Base-by-base conservation (phyloP, 1,284 basidiomycete genomes). In the Phylloporus gajari region DNA sequence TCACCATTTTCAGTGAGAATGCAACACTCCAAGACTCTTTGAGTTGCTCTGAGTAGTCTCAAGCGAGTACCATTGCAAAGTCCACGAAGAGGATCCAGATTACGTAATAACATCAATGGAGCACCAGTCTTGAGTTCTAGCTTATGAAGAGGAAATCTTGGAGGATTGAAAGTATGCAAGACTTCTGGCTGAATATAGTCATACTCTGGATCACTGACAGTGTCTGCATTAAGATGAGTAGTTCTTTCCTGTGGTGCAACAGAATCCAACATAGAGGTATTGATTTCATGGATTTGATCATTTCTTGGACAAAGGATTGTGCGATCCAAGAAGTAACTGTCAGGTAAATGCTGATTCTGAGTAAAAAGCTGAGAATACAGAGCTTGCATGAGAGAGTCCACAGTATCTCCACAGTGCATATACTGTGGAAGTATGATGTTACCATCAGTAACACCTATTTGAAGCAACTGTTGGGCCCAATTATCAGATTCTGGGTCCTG, bases 391-490 rank as follows among this genome's bases (percentile, higher is more conserved):
- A 86, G 80, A 3, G 70, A 21, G 0, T 78, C 69, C 1, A 73
- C 17, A 32, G 27, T 32, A 53, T 70, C 56, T 5, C 69, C 72
- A 76, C 75, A 66, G 1, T n/a, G 35, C 80, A 84, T 84, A 23
- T 74, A 17, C 2, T 59, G 30, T 19, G 81, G 82, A 25, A 88
- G 73, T 0, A 67, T 21, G 30, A 85, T 68, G 5, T 61, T 46
- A 3, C 73, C 76, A 15, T 71, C 74, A 67, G 77, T 73, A 25
- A 68, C 71, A 3, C 86, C 87, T 69, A 88, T 73, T 27, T 86
- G 78, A 0, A 86, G 69, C 0, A 88, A 78, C 83, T 85, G 87
- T 19, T 78, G 27, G 9, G 86, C 80, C 80, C 85, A 87, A 1
- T 73, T 44, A 44, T 67, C 42, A 11, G 74, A 75, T 9, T 78